Percentiles rank a stretch among this genome's conserved stretches.
phyloP scores from a whole-genome alignment of 371 early-diverging fungal genomes.

The Quaeritorhiza haematococci region DNA sequence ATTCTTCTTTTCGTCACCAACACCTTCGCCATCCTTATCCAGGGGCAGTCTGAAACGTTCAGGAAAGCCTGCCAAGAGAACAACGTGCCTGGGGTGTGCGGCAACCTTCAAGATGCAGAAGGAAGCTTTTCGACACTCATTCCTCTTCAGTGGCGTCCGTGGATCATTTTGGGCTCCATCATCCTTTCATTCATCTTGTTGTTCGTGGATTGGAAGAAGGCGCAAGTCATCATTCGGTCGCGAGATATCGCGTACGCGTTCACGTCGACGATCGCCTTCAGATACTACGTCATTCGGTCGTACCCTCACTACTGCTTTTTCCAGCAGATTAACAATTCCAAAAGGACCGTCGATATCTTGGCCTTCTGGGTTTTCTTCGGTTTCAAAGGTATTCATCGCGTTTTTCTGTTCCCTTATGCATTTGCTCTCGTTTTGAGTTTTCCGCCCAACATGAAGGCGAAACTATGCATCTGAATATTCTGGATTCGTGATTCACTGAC shows the following conservation, averaged over 20 bases:
- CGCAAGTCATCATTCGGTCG: constrained; percentile 52
- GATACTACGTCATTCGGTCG: constrained; percentile 46
- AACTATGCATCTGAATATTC: constrained; percentile 50
- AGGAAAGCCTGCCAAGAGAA: no score
- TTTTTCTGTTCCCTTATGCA: background rate
- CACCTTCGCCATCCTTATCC: background rate
- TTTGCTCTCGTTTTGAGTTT: background rate
- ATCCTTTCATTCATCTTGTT: constrained; percentile 63
- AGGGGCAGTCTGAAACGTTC: no score
- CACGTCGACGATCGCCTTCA: constrained; percentile 63
- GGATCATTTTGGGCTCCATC: constrained; percentile 68
- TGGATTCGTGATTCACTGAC: constrained; percentile 69
- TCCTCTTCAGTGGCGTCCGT: constrained; percentile 24
- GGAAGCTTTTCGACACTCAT: background rate
- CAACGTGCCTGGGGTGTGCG: no score
- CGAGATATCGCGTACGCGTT: constrained; percentile 75
- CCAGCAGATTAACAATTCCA: constrained; percentile 60
- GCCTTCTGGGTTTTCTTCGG: constrained; percentile 87
- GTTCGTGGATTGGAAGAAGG: constrained; percentile 67
- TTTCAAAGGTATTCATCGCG: constrained; percentile 57
- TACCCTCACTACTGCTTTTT: constrained; percentile 81
- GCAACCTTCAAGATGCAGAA: no score
- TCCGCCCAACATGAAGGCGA: background rate
- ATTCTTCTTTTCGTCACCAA: constrained; percentile 35
- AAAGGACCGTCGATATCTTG: constrained; percentile 57